These are phyloP conservation scores for Penicillium pulvis DNA, from an alignment of 495 filamentous ascomycete species.

Conservation along the genomic window DNA sequence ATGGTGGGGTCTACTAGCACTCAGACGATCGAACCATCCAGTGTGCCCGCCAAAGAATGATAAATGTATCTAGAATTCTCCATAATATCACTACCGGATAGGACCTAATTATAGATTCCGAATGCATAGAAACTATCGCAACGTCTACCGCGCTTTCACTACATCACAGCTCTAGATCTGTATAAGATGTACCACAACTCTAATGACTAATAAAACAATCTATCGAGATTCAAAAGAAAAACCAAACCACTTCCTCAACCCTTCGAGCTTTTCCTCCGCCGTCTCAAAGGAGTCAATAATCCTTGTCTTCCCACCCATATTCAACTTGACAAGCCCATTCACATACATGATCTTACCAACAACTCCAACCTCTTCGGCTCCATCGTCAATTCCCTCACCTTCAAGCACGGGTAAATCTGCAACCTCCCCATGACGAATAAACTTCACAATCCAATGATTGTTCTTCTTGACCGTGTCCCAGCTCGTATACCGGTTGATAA, in stretches of 20 bases:
- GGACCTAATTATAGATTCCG: no score
- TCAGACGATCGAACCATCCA: slow-evolving; percentile 29
- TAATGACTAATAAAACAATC: background rate
- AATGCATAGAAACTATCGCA: no score
- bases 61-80: background rate
- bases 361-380: slow-evolving; percentile 1
- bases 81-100: no score
- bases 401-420: slow-evolving; percentile 11
- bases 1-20: slow-evolving; percentile 17
- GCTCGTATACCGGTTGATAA: slow-evolving; percentile 64
- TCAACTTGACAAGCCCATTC: slow-evolving; percentile 57
- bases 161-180: no score
- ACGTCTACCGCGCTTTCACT: no score
- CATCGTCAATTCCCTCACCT: slow-evolving; percentile 12
- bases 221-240: background rate
- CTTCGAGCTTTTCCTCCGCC: slow-evolving; percentile 48
- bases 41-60: slow-evolving; percentile 24
- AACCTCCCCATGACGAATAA: slow-evolving; percentile 47
- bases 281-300: slow-evolving; percentile 50
- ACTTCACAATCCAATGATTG: slow-evolving; percentile 56
- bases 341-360: slow-evolving; percentile 36
- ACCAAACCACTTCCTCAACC: slow-evolving; percentile 29
- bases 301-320: slow-evolving; percentile 57
- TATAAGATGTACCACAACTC: no score
- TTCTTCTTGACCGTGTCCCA: slow-evolving; percentile 50